Percentiles rank a stretch among this genome's conserved stretches.
Evolutionary conservation across 371 early-diverging fungal genomes (phyloP).

Genomic region (Mucor lusitanicus): DNA sequence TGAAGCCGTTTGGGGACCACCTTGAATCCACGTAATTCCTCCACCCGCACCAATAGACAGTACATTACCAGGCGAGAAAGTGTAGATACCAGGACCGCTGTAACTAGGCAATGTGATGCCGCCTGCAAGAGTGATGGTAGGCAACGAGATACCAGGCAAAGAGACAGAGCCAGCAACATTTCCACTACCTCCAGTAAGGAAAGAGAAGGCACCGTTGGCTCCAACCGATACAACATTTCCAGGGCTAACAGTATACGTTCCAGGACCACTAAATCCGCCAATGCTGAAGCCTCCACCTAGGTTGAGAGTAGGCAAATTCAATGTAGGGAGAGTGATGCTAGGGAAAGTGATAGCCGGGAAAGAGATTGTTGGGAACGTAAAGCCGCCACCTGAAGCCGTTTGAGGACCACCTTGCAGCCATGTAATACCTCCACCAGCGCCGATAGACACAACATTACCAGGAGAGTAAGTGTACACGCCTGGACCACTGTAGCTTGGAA

Average conservation of each 20-base stretch:
- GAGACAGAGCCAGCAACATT: background rate
- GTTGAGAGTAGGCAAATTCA: background rate
- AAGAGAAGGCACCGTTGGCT: background rate
- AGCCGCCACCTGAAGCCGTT: background rate
- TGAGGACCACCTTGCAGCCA: background rate
- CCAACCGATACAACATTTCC: background rate
- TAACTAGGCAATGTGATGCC: background rate
- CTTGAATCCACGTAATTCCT: background rate
- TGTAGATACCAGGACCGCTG: slow-evolving; percentile 10
- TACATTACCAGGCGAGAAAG: background rate
- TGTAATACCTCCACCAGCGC: background rate
- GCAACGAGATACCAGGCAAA: background rate
- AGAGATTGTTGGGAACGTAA: background rate
- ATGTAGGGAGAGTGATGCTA: background rate
- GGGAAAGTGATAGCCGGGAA: no score
- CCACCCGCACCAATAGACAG: background rate
- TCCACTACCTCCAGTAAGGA: background rate
- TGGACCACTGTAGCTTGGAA: slow-evolving; percentile 4
- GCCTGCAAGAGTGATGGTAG: background rate
- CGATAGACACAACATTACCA: slow-evolving; percentile 8
- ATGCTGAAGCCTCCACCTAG: background rate
- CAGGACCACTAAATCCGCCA: background rate
- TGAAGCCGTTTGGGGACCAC: background rate
- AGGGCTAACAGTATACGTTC: background rate
- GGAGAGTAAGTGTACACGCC: slow-evolving; percentile 1